Evolutionary conservation across 2,329 filamentous ascomycete species (phyloP).

Genomic region (Colletotrichum eleusines): DNA sequence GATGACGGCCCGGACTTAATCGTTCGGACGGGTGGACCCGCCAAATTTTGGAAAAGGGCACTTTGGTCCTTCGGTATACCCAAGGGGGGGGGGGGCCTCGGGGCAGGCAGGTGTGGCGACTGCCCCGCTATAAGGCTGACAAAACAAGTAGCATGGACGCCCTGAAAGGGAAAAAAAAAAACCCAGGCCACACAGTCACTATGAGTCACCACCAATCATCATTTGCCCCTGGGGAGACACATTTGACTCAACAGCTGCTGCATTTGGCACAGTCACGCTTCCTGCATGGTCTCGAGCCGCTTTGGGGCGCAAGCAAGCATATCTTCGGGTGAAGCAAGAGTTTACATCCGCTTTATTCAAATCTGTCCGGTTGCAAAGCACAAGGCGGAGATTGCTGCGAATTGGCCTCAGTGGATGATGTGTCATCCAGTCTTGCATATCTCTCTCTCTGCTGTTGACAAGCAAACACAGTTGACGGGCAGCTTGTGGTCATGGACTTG

Average conservation of each 20-base stretch:
- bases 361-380: not conserved
- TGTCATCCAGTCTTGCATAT: not conserved
- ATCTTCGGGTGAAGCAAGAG: not conserved
- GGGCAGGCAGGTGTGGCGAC: slow-evolving; percentile 31
- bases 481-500: not conserved
- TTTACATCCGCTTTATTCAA: not conserved
- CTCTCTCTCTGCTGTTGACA: not conserved
- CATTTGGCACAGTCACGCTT: slow-evolving; percentile 14
- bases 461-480: not conserved
- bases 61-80: too few species aligned
- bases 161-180: too few species aligned
- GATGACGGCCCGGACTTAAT: slow-evolving; percentile 30
- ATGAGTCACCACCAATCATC: slow-evolving; percentile 38
- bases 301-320: not conserved
- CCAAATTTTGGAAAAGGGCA: slow-evolving; percentile 18
- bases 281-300: slow-evolving; percentile 7
- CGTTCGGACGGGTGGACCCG: slow-evolving; percentile 27
- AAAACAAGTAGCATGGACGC: slow-evolving; percentile 27
- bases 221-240: not conserved
- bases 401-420: slow-evolving; percentile 30
- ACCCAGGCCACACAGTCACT: slow-evolving; percentile 26
- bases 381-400: not conserved
- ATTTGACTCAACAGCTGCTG: slow-evolving; percentile 34
- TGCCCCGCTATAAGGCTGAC: slow-evolving; percentile 38
- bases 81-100: too few species aligned